Evolutionary conservation across 2,329 filamentous ascomycete genomes (phyloP), one percentile per base, ranked within the genome.

Genomic region (Truncatella angustata): DNA sequence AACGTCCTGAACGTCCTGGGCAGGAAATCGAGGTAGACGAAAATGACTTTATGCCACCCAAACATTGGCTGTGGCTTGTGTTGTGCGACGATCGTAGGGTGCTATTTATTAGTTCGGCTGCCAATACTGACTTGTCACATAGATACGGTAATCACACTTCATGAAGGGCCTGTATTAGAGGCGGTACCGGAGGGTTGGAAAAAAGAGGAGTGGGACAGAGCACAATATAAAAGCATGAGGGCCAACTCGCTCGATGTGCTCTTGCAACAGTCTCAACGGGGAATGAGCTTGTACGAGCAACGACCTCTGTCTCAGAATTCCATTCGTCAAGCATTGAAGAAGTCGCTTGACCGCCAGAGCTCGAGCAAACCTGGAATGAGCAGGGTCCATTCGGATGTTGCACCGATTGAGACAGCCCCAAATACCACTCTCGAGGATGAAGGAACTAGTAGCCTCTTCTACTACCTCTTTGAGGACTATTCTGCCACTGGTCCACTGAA

Each of bases 61-160:
- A 72, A 49, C 72, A 73, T 46, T 91, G 86, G 86, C 85, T 84
- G 18, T 91, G 87, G 88, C 73, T 90, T 4, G 70, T 88, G 4
- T 67, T 90, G 7, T 88, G 83, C 57, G 76, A 84, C 58, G 86
- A 90, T 61, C 76, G 80, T 80, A 72, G 6, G 73, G 60, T 18
- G 23, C 20, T 26, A 4, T 14, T 28, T 4, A 11, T 1, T n/a
- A 2, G 24, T 7, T n/a, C 4, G 16, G 18, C 3, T 20, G 47
- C 7, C 12, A 53, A 62, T 11, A 32, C 52, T 66, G 45, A 64
- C 49, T 3, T 16, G 11, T 11, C 30, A 5, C 7, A 5, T 49
- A 82, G 84, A 82, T 57, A 90, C 87, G 0, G 79, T 90, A 34
- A 78, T 91, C 49, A 86, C 86, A 0, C 81, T 91, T 36, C 82